These are phyloP conservation scores for Globisporangium ultimum DNA, from an alignment of 352 stramenopile species.

Conservation along the genomic window DNA sequence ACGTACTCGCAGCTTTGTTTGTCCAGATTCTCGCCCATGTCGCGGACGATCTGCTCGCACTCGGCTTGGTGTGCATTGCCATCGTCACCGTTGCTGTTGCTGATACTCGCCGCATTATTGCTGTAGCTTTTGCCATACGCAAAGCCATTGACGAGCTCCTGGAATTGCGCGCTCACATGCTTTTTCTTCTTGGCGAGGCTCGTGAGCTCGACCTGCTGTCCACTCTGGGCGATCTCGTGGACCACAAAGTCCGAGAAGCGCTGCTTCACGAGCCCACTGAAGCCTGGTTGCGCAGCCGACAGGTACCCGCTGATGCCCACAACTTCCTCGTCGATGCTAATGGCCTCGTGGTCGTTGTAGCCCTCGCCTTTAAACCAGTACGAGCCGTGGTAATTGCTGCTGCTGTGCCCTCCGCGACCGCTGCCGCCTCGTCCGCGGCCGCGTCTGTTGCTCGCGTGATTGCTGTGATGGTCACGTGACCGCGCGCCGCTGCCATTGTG, in stretches of 20 bases:
- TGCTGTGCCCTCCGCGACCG: conserved; percentile 15
- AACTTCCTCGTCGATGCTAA: conserved; percentile 61
- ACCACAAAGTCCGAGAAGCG: conserved; percentile 86
- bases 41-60: conserved; percentile 23
- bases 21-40: conserved; percentile 10
- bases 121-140: conserved; percentile 3
- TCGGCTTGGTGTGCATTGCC: not conserved
- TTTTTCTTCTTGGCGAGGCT: conserved; percentile 39
- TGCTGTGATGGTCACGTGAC: conserved; percentile 11
- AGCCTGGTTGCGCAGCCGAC: conserved; percentile 28
- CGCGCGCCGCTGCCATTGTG: conserved; percentile 2
- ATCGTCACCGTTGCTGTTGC: not conserved
- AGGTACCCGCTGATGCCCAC: conserved; percentile 62
- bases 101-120: not conserved
- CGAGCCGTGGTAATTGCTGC: conserved; percentile 9
- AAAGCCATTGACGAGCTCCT: conserved; percentile 39
- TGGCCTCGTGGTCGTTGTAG: conserved; percentile 61
- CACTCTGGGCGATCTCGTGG: conserved; percentile 45
- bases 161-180: conserved; percentile 24
- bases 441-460: conserved; percentile 9
- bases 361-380: conserved; percentile 55
- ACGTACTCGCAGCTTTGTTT: conserved; percentile 3
- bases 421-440: conserved; percentile 23
- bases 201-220: conserved; percentile 30
- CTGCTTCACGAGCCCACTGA: conserved; percentile 75